A percentile compares a stretch with the other conserved stretches of the same genome.
These are phyloP conservation scores for Elymus sibiricus DNA, from an alignment of 176 grass and related monocot genomes.

Conservation along the genomic window DNA sequence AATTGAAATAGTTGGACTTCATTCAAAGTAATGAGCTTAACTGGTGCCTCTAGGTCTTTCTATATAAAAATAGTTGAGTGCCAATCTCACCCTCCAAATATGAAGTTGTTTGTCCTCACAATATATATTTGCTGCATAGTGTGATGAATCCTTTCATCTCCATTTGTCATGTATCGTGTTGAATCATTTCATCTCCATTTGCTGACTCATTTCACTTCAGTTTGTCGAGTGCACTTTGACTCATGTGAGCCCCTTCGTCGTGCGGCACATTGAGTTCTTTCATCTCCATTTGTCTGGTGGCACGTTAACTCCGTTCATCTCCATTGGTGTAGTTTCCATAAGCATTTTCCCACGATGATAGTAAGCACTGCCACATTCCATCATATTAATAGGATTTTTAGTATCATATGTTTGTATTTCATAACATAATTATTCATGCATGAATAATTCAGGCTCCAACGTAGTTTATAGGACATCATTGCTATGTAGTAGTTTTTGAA, in stretches of 20 bases:
- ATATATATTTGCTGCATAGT: neutral
- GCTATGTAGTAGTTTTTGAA: neutral
- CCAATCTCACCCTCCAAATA: neutral
- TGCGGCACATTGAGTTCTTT: too few species aligned
- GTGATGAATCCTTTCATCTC: too few species aligned
- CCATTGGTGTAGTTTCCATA: neutral
- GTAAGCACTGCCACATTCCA: neutral
- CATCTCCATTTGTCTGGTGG: too few species aligned
- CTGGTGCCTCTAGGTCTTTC: neutral
- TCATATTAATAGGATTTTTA: neutral
- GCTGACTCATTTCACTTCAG: too few species aligned
- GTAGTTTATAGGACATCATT: neutral
- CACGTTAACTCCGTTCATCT: neutral
- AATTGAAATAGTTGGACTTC: neutral
- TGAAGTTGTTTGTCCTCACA: neutral
- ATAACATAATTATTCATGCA: neutral
- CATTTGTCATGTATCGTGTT: too few species aligned
- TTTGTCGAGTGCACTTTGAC: too few species aligned
- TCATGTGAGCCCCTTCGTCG: too few species aligned
- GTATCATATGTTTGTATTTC: neutral
- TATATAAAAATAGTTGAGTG: neutral
- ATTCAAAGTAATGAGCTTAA: neutral
- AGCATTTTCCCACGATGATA: neutral
- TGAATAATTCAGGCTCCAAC: neutral
- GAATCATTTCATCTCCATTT: too few species aligned